Conservation (phyloP, 2,329 filamentous ascomycete genomes). For the Alternaria solani region DNA sequence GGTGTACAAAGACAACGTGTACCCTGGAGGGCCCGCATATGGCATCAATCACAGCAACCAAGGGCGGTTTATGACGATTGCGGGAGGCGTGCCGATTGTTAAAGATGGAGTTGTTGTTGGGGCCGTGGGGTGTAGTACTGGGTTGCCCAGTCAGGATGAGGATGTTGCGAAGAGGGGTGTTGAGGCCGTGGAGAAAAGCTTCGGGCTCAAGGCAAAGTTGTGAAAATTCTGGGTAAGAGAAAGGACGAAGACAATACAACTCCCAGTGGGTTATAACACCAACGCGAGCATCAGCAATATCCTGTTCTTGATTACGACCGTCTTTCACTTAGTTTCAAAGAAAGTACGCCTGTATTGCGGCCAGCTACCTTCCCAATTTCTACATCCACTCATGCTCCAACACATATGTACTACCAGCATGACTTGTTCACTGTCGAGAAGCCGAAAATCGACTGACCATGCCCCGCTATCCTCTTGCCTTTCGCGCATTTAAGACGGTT, state of each 20-base stretch:
- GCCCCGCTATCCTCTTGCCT: background rate
- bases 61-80: conserved; percentile 63
- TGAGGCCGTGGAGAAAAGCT: conserved; percentile 55
- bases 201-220: conserved; percentile 51
- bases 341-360: background rate
- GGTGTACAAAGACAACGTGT: conserved; percentile 62
- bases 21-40: conserved; percentile 62
- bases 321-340: background rate
- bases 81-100: conserved; percentile 62
- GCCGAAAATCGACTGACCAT: background rate
- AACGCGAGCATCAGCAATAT: background rate
- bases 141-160: conserved; percentile 63
- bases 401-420: background rate
- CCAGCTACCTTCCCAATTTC: background rate
- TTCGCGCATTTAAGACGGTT: background rate
- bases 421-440: background rate
- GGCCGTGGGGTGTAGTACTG: conserved; percentile 64
- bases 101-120: conserved; percentile 60
- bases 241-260: background rate
- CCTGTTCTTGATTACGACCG: background rate
- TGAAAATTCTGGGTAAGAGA: conserved; percentile 21
- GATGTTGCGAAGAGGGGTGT: conserved; percentile 62
- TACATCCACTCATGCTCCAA: background rate
- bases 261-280: background rate
- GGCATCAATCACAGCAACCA: conserved; percentile 63